Conservation (phyloP, 371 early-diverging fungal species). For the Mucor saturninus region DNA sequence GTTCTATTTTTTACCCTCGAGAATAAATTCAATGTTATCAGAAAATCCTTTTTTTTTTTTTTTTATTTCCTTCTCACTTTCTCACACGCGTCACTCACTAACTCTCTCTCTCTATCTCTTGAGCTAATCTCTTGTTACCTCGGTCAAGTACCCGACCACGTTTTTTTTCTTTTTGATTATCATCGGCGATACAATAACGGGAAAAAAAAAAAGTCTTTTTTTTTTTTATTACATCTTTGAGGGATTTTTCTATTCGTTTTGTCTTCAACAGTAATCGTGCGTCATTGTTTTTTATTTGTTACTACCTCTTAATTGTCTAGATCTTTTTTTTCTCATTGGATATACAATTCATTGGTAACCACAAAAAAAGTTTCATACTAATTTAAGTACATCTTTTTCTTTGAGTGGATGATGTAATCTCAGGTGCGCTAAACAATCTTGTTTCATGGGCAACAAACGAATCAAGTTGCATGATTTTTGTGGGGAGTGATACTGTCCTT, state of each 20-base stretch:
- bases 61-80: constrained; percentile 4
- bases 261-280: too few species aligned
- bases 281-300: not conserved
- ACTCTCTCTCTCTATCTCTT: not conserved
- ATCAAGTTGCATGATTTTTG: constrained; percentile 16
- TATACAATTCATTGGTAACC: not conserved
- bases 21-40: not conserved
- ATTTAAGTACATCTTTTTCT: not conserved
- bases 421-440: not conserved
- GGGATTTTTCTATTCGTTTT: constrained; percentile 15
- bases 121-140: not conserved
- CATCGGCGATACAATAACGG: constrained; percentile 20
- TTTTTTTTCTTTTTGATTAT: constrained; percentile 13
- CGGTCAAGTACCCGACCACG: constrained; percentile 31
- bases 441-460: constrained; percentile 1
- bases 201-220: constrained; percentile 3
- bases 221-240: not conserved
- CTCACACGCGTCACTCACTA: not conserved
- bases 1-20: not conserved
- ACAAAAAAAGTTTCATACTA: constrained; percentile 1
- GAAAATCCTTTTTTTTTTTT: constrained; percentile 7
- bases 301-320: not conserved
- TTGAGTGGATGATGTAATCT: constrained; percentile 12
- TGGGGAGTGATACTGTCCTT: constrained; percentile 9
- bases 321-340: too few species aligned